A percentile compares a stretch with the other conserved stretches of the same genome.
Evolutionary conservation across 352 stramenopile genomes (phyloP).

Genomic region (Globisporangium lucens): DNA sequence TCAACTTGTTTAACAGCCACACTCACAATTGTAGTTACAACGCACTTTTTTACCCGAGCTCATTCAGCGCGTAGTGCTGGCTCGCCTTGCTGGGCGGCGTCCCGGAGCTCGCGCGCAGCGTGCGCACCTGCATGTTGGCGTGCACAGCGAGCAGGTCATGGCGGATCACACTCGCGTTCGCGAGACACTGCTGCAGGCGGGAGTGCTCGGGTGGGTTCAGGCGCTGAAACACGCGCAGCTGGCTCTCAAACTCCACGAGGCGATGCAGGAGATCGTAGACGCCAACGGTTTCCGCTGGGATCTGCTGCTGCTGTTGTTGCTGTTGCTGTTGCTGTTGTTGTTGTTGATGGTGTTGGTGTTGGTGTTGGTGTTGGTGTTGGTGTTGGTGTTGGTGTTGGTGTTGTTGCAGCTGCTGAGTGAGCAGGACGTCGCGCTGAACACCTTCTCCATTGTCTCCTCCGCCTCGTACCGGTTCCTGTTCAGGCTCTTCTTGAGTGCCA

Average conservation of each 20-base stretch:
- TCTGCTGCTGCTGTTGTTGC: not conserved
- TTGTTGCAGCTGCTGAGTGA: not conserved
- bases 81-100: not conserved
- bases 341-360: not conserved
- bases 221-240: constrained; percentile 11
- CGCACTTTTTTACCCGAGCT: not conserved
- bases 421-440: not conserved
- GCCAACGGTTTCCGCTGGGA: not conserved
- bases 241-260: constrained; percentile 11
- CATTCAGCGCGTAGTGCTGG: not conserved
- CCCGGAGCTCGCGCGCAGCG: constrained; percentile 10
- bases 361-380: not conserved
- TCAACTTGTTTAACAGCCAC: not conserved
- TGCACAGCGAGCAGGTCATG: constrained; percentile 20
- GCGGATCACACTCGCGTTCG: constrained; percentile 14
- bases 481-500: not conserved
- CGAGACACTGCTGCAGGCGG: constrained; percentile 17
- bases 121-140: constrained; percentile 17
- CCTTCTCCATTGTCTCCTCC: not conserved
- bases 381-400: too few relatives aligned
- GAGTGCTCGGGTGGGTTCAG: constrained; percentile 6
- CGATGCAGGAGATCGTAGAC: constrained; percentile 9
- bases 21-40: not conserved
- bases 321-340: not conserved
- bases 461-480: not conserved